Evolutionary conservation across 2,329 filamentous ascomycete genomes (phyloP), one percentile per base, ranked within the genome.

Genomic region (Trichophyton benhamiae): DNA sequence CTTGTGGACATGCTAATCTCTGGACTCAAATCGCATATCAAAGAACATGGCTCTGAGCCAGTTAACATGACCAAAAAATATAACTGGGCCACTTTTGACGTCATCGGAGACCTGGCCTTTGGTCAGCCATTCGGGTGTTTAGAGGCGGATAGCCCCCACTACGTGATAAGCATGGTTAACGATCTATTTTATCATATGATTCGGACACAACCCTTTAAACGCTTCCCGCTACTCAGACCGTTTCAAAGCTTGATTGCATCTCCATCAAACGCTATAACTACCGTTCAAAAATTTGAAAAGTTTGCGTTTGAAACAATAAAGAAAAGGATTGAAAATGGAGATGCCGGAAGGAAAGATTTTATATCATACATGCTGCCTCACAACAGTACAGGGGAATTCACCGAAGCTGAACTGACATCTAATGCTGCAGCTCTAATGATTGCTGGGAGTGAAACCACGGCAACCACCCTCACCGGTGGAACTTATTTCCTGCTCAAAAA

Each of bases 381-480:
- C 60, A 70, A 72, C 41, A 70, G 70, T 60, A 66, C 68, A 3
- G 64, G 64, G 52, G 64, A 63, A 0, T 64, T 72, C 64, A 67
- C 67, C 3, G 59, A 66, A 25, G 61, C 52, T 0, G 74, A 79
- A 55, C 75, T 79, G 68, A 68, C 76, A 20, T 62, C 70, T 0
- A 76, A 75, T 58, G 66, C 71, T 0, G 63, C 65, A 1, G 30
- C 75, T 0, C 69, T 78, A 41, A 76, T 78, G 65, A 59, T 75
- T 5, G 78, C 76, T 1, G 77, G 77, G 1, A 75, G 73, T 20
- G 77, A 80, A 60, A 79, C 78, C 0, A 75, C 76, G 0, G 77
- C 77, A 0, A 77, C 72, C 0, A 58, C 74, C 6, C 66, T 79
- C 0, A 71, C 69, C 6, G 77, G 75, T 3, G 57, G 73, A 7